Evolutionary conservation across 441 rosid genomes (phyloP).

Genomic region (Eutrema salsugineum): DNA sequence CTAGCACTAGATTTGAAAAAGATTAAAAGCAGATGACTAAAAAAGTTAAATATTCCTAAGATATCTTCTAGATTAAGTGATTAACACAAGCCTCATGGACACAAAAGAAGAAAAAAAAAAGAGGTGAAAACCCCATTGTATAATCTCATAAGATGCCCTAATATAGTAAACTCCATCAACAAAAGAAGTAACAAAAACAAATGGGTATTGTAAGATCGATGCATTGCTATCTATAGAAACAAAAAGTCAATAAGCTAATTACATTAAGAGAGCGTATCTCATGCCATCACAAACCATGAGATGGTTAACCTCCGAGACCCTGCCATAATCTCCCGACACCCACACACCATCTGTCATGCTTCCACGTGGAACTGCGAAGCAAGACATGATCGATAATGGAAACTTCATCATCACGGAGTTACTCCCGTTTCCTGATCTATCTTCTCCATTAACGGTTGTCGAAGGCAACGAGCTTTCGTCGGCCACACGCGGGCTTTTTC

Average conservation of each 20-base stretch:
- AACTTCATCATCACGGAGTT: conserved; percentile 33
- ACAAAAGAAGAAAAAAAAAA: not conserved
- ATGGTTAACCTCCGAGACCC: conserved; percentile 74
- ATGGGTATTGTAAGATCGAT: conserved; percentile 1
- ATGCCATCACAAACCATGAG: conserved; percentile 87
- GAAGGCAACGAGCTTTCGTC: conserved; percentile 53
- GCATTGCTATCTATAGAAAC: conserved; percentile 1
- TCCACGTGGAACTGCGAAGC: conserved; percentile 71
- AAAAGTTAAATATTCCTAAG: not conserved
- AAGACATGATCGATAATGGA: conserved; percentile 53
- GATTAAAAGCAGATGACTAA: not conserved
- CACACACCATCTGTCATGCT: conserved; percentile 66
- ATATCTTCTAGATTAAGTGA: not conserved
- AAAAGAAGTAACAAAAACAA: conserved; percentile 1
- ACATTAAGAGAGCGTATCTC: conserved; percentile 93
- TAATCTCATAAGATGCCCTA: conserved; percentile 5
- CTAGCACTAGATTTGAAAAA: not conserved
- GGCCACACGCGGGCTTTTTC: conserved; percentile 66
- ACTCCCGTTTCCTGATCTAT: not conserved
- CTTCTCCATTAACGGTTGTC: not conserved
- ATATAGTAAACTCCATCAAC: not conserved
- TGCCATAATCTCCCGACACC: conserved; percentile 67
- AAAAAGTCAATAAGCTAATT: not conserved
- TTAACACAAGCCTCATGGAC: conserved; percentile 2
- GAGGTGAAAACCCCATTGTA: not conserved